These are phyloP conservation scores for Stephanodiscus triporus DNA, from an alignment of 108 stramenopile genomes.

Conservation along the genomic window DNA sequence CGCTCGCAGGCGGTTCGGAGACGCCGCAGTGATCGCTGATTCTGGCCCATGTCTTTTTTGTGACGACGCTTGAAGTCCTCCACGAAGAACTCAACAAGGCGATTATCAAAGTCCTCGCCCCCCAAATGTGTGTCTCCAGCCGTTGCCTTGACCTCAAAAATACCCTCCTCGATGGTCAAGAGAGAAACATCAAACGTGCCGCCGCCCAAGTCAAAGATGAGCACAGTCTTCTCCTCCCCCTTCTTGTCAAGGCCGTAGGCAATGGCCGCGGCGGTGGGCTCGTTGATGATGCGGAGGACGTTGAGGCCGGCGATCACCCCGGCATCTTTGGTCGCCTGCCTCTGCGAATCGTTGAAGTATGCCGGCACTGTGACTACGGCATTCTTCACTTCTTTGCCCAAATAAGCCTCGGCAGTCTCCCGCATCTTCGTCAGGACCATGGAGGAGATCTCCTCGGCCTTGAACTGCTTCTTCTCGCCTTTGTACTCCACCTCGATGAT, in stretches of 20 bases:
- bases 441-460: conserved; percentile 84
- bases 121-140: conserved; percentile 83
- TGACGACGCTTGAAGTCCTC: conserved; percentile 71
- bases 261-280: conserved; percentile 85
- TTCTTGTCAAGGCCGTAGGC: conserved; percentile 82
- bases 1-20: conserved; percentile 80
- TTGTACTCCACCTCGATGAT: conserved; percentile 72
- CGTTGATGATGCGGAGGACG: conserved; percentile 85
- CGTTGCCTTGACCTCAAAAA: conserved; percentile 81
- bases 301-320: conserved; percentile 73
- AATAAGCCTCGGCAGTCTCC: conserved; percentile 69
- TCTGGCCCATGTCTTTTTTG: conserved; percentile 57
- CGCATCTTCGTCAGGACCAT: conserved; percentile 85
- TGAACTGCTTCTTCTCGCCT: conserved; percentile 65
- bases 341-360: conserved; percentile 91
- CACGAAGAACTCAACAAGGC: conserved; percentile 78
- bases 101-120: conserved; percentile 85
- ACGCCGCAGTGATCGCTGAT: conserved; percentile 73
- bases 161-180: conserved; percentile 74
- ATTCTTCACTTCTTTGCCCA: conserved; percentile 66
- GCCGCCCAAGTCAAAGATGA: conserved; percentile 80
- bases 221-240: conserved; percentile 67
- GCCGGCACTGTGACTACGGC: conserved; percentile 85
- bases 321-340: conserved; percentile 89
- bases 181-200: conserved; percentile 83